Percentiles rank a stretch among this genome's conserved stretches.
These are phyloP conservation scores for Lachnellula arida DNA, from an alignment of 2,329 filamentous ascomycete species.

Conservation along the genomic window DNA sequence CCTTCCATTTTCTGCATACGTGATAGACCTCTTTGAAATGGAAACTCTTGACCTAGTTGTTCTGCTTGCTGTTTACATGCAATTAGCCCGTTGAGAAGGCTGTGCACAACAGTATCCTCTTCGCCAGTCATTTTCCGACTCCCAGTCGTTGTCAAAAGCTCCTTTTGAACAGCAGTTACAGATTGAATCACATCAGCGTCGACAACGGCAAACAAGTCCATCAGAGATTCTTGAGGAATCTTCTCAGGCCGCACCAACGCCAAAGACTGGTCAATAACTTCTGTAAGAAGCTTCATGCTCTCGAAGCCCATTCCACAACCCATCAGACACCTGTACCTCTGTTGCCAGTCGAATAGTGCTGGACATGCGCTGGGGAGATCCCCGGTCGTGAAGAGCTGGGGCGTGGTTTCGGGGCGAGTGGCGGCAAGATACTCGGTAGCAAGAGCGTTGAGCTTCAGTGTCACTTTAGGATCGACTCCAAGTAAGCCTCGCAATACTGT, in stretches of 20 bases:
- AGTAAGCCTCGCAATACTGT: conserved; percentile 34
- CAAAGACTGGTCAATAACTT: conserved; percentile 16
- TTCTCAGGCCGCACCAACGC: not conserved
- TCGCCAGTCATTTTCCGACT: conserved; percentile 9
- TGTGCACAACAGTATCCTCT: conserved; percentile 6
- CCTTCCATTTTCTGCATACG: conserved; percentile 11
- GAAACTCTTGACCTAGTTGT: conserved; percentile 2
- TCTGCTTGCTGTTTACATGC: conserved; percentile 2
- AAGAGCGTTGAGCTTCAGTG: conserved; percentile 32
- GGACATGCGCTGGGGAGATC: not conserved
- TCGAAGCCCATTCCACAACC: conserved; percentile 33
- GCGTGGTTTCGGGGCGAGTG: conserved; percentile 18
- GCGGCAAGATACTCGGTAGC: conserved; percentile 28
- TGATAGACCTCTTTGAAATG: conserved; percentile 18
- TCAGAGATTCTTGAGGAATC: conserved; percentile 14
- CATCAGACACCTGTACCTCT: conserved; percentile 30
- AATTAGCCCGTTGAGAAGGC: conserved; percentile 8
- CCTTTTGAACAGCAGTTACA: conserved; percentile 26
- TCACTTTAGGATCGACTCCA: conserved; percentile 30
- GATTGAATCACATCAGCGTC: conserved; percentile 31
- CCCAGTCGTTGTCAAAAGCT: conserved; percentile 13
- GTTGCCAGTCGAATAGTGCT: conserved; percentile 17
- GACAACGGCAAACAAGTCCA: conserved; percentile 27
- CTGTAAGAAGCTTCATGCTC: conserved; percentile 20
- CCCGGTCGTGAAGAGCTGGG: conserved; percentile 9